These are phyloP conservation scores for Alternaria ethzedia DNA, from an alignment of 2,329 filamentous ascomycete species.

Conservation along the genomic window DNA sequence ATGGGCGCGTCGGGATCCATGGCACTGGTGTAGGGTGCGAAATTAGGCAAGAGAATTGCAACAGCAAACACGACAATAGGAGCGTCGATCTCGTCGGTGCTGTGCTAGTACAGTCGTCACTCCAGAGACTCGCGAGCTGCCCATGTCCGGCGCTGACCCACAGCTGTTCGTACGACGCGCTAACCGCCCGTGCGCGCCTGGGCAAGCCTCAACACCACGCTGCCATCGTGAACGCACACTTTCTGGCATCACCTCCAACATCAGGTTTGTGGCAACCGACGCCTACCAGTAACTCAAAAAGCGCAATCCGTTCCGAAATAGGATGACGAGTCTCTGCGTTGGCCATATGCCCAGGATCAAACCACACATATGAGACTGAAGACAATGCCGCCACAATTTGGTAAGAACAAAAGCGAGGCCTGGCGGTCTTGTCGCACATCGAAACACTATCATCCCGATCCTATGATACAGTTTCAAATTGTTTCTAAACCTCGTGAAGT, in stretches of 20 bases:
- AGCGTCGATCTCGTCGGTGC: background rate
- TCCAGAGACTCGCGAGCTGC: background rate
- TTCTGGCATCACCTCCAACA: background rate
- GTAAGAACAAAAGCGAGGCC: background rate
- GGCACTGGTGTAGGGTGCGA: background rate
- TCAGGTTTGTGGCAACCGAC: background rate
- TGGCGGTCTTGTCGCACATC: background rate
- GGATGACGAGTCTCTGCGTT: background rate
- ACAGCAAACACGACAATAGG: background rate
- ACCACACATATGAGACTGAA: background rate
- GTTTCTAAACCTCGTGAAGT: background rate
- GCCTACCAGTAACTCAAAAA: background rate
- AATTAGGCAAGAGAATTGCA: background rate
- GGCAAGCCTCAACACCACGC: slow-evolving; percentile 6
- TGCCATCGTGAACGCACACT: background rate
- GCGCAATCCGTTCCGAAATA: background rate
- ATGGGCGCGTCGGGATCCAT: slow-evolving; percentile 43
- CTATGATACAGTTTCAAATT: background rate
- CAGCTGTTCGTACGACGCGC: slow-evolving; percentile 2
- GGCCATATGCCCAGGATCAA: background rate
- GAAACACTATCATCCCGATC: background rate
- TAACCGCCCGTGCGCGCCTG: slow-evolving; percentile 1
- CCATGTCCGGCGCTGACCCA: background rate
- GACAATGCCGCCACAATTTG: background rate
- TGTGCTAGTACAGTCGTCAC: background rate